phyloP scores from a whole-genome alignment of 495 filamentous ascomycete genomes.

The Aspergillus biplanus region DNA sequence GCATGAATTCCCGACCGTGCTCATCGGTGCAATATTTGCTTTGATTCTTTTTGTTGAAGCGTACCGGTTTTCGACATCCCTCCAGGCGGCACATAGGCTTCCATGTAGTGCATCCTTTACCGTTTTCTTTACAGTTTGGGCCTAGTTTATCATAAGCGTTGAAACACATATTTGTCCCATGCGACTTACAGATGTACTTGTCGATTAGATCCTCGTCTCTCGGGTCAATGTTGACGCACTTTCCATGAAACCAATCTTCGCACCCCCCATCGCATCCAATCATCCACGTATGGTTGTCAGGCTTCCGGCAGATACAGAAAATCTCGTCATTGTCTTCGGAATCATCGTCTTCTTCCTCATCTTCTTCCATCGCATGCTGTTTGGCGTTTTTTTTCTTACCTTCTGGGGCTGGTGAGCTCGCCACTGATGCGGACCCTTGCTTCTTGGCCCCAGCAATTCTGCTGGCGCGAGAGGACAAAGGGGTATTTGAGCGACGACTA shows the following conservation, averaged over 20 bases:
- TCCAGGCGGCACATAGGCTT: constrained; percentile 68
- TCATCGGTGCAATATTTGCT: constrained; percentile 76
- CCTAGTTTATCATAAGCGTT: constrained; percentile 35
- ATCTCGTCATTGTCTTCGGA: constrained; percentile 54
- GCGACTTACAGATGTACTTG: constrained; percentile 65
- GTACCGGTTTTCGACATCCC: constrained; percentile 64
- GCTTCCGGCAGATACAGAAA: constrained; percentile 72
- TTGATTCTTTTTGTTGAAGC: constrained; percentile 45
- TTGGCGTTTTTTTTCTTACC: constrained; percentile 37
- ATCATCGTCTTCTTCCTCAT: constrained; percentile 42
- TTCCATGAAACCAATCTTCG: constrained; percentile 76
- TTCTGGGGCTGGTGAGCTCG: constrained; percentile 46
- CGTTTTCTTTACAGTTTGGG: constrained; percentile 60
- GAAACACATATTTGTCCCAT: not conserved
- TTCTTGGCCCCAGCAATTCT: constrained; percentile 51
- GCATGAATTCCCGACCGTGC: constrained; percentile 64
- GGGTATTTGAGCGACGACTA: constrained; percentile 49
- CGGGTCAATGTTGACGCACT: constrained; percentile 65
- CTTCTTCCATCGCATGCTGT: constrained; percentile 30
- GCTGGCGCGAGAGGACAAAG: constrained; percentile 51
- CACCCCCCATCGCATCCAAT: constrained; percentile 73
- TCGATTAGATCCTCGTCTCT: constrained; percentile 67
- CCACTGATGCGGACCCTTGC: constrained; percentile 42
- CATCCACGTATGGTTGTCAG: constrained; percentile 78
- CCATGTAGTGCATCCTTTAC: constrained; percentile 63